These are phyloP conservation scores for Skeletonema tropicum DNA, from an alignment of 108 stramenopile species.

Conservation along the genomic window DNA sequence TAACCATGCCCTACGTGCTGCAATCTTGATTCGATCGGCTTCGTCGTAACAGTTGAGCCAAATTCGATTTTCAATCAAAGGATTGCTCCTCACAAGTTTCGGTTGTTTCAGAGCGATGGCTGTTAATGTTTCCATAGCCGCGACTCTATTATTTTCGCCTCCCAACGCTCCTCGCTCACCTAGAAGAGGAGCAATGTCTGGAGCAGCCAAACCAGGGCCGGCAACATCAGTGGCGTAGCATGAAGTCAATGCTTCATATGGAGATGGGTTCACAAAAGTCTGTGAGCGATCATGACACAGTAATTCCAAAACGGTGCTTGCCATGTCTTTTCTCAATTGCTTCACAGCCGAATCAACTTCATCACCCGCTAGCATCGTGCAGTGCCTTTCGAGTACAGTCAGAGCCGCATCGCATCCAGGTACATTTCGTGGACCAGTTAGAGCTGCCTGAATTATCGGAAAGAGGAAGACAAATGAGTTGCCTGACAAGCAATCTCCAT, in stretches of 20 bases:
- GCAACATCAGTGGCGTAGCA: constrained; percentile 65
- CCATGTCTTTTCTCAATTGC: constrained; percentile 78
- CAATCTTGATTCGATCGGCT: constrained; percentile 62
- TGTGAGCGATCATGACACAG: constrained; percentile 82
- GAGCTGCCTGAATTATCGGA: constrained; percentile 74
- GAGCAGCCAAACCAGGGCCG: constrained; percentile 53
- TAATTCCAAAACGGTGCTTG: constrained; percentile 68
- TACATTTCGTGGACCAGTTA: constrained; percentile 80
- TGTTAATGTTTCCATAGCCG: constrained; percentile 74
- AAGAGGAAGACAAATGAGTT: constrained; percentile 85
- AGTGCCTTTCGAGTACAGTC: constrained; percentile 77
- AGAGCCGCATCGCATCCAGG: constrained; percentile 84
- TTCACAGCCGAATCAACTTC: constrained; percentile 52
- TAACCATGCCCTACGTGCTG: constrained; percentile 74
- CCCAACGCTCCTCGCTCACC: constrained; percentile 83
- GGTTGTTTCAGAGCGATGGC: constrained; percentile 62
- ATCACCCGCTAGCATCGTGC: constrained; percentile 63
- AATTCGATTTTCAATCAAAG: constrained; percentile 84
- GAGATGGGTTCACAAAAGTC: constrained; percentile 80
- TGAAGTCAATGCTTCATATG: constrained; percentile 72
- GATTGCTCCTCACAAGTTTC: constrained; percentile 74
- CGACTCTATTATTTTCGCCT: constrained; percentile 65
- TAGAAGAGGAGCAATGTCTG: constrained; percentile 81
- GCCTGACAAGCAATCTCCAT: constrained; percentile 75
- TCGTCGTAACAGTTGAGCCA: constrained; percentile 83